Conservation (phyloP, 176 grass and related monocot genomes). For the Oryza coarctata region DNA sequence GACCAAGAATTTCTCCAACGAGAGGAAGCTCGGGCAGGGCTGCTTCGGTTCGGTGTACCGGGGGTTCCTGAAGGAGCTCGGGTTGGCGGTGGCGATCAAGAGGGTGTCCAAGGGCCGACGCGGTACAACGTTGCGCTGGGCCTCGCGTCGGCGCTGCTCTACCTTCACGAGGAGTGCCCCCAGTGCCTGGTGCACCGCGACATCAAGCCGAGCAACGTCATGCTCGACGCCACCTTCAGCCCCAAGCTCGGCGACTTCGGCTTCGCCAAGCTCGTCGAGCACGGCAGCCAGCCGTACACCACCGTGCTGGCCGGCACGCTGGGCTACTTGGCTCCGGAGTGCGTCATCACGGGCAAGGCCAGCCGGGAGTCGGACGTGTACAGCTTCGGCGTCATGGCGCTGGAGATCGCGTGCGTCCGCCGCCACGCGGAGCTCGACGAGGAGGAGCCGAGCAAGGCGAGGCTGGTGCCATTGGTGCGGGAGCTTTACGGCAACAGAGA, state of each 20-base stretch:
- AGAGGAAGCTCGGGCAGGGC: constrained; percentile 75
- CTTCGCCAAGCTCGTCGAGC: constrained; percentile 63
- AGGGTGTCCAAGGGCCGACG: constrained; percentile 52
- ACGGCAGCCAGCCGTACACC: constrained; percentile 48
- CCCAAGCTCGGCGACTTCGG: constrained; percentile 86
- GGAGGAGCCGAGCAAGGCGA: constrained; percentile 39
- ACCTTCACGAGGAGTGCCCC: constrained; percentile 73
- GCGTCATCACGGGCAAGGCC: constrained; percentile 57
- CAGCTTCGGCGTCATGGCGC: constrained; percentile 68
- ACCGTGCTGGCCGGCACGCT: constrained; percentile 68
- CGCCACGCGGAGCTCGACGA: constrained; percentile 47
- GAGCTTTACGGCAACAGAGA: constrained; percentile 60
- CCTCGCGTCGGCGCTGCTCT: constrained; percentile 71
- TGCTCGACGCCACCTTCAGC: constrained; percentile 73
- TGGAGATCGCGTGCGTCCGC: constrained; percentile 73
- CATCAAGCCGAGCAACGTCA: constrained; percentile 83
- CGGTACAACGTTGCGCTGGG: constrained; percentile 55
- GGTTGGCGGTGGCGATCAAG: constrained; percentile 75
- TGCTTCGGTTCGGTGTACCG: constrained; percentile 78
- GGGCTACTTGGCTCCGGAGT: constrained; percentile 77
- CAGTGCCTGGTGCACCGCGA: constrained; percentile 71
- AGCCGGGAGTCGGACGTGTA: constrained; percentile 71
- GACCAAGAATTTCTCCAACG: constrained; percentile 64
- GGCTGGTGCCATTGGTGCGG: constrained; percentile 72
- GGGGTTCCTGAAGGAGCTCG: constrained; percentile 52